These are phyloP conservation scores for Xylariomycetidae sp. DNA, from an alignment of 2,329 filamentous ascomycete species.

Conservation along the genomic window DNA sequence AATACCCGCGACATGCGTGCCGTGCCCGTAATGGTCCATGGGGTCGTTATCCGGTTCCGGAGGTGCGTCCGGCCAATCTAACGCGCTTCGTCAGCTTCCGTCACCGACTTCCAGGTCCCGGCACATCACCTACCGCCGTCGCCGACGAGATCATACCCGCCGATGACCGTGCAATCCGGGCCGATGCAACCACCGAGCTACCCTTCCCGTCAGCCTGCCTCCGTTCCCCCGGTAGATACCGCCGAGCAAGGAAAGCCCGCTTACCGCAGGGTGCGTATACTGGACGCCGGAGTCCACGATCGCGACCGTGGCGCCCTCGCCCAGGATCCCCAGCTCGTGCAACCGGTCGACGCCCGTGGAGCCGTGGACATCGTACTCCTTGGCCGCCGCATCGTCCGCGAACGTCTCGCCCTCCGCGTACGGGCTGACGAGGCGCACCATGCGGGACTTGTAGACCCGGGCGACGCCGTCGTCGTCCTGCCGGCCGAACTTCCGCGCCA, in stretches of 20 bases:
- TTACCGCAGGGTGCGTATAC: constrained; percentile 19
- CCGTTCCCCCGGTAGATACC: background rate
- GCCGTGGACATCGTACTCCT: constrained; percentile 17
- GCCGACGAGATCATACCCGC: constrained; percentile 18
- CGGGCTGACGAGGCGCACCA: constrained; percentile 8
- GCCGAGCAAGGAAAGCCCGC: no score
- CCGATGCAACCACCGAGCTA: constrained; percentile 19
- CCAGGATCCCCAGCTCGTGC: constrained; percentile 16
- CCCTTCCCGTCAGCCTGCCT: no score
- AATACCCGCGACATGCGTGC: constrained; percentile 19
- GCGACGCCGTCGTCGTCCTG: constrained; percentile 13
- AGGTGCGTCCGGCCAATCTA: constrained; percentile 15
- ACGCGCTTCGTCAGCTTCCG: no score
- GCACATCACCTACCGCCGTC: constrained; percentile 11
- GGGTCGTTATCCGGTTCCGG: constrained; percentile 16
- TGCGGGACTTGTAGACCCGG: constrained; percentile 15
- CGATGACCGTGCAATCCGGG: constrained; percentile 16
- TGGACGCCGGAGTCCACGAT: constrained; percentile 19
- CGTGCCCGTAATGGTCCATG: constrained; percentile 14
- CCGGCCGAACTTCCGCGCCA: constrained; percentile 7
- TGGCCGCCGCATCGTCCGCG: constrained; percentile 14
- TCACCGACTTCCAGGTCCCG: no score
- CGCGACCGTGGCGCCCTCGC: constrained; percentile 17
- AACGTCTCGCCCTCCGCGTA: constrained; percentile 14
- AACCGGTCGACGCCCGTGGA: constrained; percentile 17